Conservation (phyloP, 2,329 filamentous ascomycete species). For the Thielaviopsis euricoi region DNA sequence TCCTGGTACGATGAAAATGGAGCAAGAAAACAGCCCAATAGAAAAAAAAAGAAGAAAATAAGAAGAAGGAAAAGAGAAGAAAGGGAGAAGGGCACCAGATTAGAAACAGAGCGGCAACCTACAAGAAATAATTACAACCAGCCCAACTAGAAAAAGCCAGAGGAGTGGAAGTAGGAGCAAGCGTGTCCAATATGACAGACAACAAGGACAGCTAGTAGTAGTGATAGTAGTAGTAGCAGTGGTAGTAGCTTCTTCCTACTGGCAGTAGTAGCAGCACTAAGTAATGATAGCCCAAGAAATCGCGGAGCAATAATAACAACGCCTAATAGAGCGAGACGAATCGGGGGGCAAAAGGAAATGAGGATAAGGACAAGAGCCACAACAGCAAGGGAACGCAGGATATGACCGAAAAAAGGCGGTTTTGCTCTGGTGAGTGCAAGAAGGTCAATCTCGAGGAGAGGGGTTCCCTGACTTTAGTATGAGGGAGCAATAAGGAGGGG, state of each 20-base stretch:
- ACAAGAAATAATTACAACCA: neutral
- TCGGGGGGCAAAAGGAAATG: neutral
- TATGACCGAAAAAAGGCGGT: neutral
- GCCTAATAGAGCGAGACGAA: constrained; percentile 1
- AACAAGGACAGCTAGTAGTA: too few relatives aligned
- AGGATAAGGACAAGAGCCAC: neutral
- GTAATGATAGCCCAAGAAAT: too few relatives aligned
- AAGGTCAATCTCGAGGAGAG: neutral
- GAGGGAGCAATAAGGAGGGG: neutral
- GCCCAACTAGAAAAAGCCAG: neutral
- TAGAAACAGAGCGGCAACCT: neutral
- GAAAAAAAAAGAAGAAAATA: neutral
- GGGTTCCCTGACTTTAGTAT: too few relatives aligned
- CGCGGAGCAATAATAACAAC: neutral
- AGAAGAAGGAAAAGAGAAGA: neutral
- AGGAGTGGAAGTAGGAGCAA: neutral
- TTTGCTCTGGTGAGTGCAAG: neutral
- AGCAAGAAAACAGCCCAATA: neutral
- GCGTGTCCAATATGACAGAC: neutral
- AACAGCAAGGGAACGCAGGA: neutral
- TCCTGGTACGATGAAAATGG: neutral
- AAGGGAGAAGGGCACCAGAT: neutral
- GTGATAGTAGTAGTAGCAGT: too few relatives aligned
- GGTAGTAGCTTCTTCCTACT: too few relatives aligned
- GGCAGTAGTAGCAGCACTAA: too few relatives aligned